Evolutionary conservation across 208 protist genomes (phyloP), one percentile per base, ranked within the genome.

Genomic region (Acanthamoeba triangularis): DNA sequence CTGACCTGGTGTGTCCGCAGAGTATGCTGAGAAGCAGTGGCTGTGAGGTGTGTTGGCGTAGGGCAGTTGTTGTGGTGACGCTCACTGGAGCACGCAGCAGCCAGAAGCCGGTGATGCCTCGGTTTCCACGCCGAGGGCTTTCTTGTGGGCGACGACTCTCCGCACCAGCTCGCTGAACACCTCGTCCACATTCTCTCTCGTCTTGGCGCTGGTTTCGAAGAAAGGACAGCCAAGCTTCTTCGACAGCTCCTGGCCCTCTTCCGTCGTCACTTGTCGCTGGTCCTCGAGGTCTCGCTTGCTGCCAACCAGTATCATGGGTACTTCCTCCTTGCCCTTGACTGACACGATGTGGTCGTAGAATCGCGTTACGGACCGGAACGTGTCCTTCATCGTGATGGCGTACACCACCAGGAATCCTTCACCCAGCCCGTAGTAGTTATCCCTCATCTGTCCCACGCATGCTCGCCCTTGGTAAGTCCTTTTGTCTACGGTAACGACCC

Each of bases 261-360:
- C 30, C 20, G 5, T 96, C 0, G 96, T 65, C 10, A 98, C 97
- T 49, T 88, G 0, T 84, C 97, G 90, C 52, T 98, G 49, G 33
- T 67, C 18, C 30, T 97, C 96, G 4, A 98, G 76, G 97, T 98
- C 98, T 54, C 49, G 49, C 91, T 98, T 98, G 11, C 98, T 98
- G 23, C 95, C 98, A 28, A 98, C 65, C 0, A 98, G 35, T 16
- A 98, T 96, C 90, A 98, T 98, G 59, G 96, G 96, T 25, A 96
- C 61, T 7, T 87, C 78, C 54, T 97, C 96, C 47, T 69, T 76
- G 84, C 97, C 97, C 49, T 98, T 98, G 0, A 98, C 96, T 80
- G 96, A 90, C 20, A 98, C 76, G 28, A 98, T 98, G 87, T 98
- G 96, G 44, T 98, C 97, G 72, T 94, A 90, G 49, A 98, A 97